Percentiles rank a stretch among this genome's conserved stretches.
These are phyloP conservation scores for Diplocarpon mali DNA, from an alignment of 2,329 filamentous ascomycete species.

Conservation along the genomic window DNA sequence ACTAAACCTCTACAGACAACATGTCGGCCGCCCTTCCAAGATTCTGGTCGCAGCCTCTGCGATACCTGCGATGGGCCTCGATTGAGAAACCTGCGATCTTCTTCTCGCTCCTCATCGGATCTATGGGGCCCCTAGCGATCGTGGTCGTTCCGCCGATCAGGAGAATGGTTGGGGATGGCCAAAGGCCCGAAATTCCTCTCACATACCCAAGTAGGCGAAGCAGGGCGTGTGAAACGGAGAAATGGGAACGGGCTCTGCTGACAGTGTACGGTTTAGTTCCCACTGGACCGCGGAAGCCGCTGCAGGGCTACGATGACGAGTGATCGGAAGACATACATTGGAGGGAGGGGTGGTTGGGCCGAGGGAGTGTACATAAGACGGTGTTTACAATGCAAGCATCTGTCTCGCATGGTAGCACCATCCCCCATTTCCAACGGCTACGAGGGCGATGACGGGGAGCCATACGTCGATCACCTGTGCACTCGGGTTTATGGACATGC, in stretches of 20 bases:
- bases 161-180: slow-evolving; percentile 60
- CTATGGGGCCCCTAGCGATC: slow-evolving; percentile 59
- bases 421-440: too few relatives aligned
- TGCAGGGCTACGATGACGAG: slow-evolving; percentile 49
- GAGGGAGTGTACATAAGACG: slow-evolving; percentile 11
- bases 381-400: slow-evolving; percentile 11
- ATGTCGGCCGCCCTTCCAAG: slow-evolving; percentile 56
- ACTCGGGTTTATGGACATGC: too few relatives aligned
- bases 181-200: slow-evolving; percentile 62
- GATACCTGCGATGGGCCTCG: slow-evolving; percentile 79
- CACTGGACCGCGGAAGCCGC: slow-evolving; percentile 44
- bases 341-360: background rate
- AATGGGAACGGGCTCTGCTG: slow-evolving; percentile 10
- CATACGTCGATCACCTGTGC: too few relatives aligned
- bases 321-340: background rate
- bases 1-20: slow-evolving; percentile 25
- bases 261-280: slow-evolving; percentile 36
- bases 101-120: slow-evolving; percentile 70
- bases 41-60: slow-evolving; percentile 77
- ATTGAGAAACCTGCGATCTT: slow-evolving; percentile 87
- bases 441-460: too few relatives aligned
- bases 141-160: slow-evolving; percentile 65
- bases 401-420: background rate
- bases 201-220: slow-evolving; percentile 78
- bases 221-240: background rate